These are phyloP conservation scores for Teratosphaeria viscida DNA, from an alignment of 2,329 filamentous ascomycete species.

Conservation along the genomic window DNA sequence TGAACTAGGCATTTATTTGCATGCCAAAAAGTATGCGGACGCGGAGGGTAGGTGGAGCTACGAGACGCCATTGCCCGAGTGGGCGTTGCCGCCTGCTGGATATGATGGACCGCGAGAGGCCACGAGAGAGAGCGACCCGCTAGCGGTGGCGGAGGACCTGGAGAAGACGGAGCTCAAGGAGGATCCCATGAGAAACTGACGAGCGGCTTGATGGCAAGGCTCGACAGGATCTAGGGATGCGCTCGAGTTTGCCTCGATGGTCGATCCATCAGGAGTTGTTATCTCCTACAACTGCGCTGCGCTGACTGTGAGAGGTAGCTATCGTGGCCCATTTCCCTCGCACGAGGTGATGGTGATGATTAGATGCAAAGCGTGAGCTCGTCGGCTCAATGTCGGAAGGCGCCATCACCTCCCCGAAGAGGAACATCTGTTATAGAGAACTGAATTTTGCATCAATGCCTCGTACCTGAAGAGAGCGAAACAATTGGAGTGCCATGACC, in stretches of 20 bases:
- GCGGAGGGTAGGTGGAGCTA: constrained; percentile 77
- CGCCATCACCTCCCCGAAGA: background rate
- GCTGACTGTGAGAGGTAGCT: no score
- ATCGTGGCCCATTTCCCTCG: no score
- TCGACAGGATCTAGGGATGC: background rate
- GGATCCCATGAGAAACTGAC: no score
- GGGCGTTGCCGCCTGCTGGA: constrained; percentile 73
- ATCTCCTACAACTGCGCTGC: no score
- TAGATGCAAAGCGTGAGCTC: no score
- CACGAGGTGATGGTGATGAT: no score
- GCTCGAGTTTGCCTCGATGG: background rate
- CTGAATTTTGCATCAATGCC: no score
- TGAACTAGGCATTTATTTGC: constrained; percentile 86
- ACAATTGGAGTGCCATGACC: no score
- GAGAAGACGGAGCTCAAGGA: background rate
- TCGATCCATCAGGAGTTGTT: background rate
- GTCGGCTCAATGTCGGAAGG: background rate
- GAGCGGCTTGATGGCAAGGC: no score
- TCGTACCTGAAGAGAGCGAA: no score
- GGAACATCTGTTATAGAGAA: no score
- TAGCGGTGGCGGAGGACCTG: background rate
- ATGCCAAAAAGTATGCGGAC: constrained; percentile 84
- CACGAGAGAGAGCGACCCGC: constrained; percentile 37
- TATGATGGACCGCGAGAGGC: constrained; percentile 54
- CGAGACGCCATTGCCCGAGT: constrained; percentile 69